Conservation (phyloP, 2,329 filamentous ascomycete species). For the Aaosphaeria pasadenensis region DNA sequence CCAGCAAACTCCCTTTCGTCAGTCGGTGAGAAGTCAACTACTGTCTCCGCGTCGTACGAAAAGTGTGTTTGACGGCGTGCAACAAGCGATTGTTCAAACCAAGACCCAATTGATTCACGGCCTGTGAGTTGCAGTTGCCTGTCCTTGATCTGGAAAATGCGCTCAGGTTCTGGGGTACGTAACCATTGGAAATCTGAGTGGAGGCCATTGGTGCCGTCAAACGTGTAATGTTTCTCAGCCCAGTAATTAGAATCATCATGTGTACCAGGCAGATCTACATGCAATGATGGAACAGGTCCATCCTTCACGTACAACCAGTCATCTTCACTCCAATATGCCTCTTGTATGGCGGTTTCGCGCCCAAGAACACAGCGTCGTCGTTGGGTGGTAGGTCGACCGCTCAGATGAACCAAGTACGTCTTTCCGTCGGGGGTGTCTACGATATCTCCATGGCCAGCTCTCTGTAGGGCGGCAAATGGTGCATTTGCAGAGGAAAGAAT, state of each 20-base stretch:
- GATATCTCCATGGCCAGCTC: conserved; percentile 37
- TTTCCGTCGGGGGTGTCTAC: conserved; percentile 33
- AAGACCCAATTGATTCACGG: conserved; percentile 49
- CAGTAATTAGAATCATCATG: conserved; percentile 30
- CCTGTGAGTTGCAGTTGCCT: conserved; percentile 52
- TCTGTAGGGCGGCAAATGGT: conserved; percentile 27
- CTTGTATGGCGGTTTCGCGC: conserved; percentile 49
- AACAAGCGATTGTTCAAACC: conserved; percentile 52
- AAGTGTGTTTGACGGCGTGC: conserved; percentile 57
- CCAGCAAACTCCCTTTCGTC: conserved; percentile 63
- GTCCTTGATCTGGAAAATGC: conserved; percentile 48
- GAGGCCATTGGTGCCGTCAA: conserved; percentile 43
- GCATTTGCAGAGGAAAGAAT: conserved; percentile 42
- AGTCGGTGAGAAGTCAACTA: conserved; percentile 51
- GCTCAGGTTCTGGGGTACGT: conserved; percentile 49
- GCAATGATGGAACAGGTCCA: conserved; percentile 47
- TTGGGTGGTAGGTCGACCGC: conserved; percentile 32
- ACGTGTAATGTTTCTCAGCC: conserved; percentile 47
- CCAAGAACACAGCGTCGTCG: conserved; percentile 33
- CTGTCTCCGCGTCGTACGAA: conserved; percentile 59
- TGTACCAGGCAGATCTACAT: conserved; percentile 26
- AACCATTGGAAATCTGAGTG: conserved; percentile 58
- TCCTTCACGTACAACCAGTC: conserved; percentile 63
- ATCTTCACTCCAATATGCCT: conserved; percentile 58
- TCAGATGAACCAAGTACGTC: conserved; percentile 33